These are phyloP conservation scores for Fusarium mexicanum DNA, from an alignment of 2,329 filamentous ascomycete species.

Conservation along the genomic window DNA sequence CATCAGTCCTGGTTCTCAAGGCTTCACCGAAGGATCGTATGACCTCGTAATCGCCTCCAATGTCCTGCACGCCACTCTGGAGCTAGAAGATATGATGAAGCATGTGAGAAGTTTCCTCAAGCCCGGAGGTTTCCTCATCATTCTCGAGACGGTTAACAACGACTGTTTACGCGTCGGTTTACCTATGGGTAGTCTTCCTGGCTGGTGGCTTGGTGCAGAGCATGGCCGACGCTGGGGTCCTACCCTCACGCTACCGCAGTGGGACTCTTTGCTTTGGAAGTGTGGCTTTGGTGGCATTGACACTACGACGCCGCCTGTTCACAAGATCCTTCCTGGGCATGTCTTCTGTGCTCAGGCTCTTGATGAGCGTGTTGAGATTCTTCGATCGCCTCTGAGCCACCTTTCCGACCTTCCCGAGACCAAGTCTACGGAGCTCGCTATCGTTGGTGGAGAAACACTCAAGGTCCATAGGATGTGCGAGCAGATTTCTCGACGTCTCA, in stretches of 20 bases:
- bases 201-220: not conserved
- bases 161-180: not conserved
- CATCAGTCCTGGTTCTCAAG: not conserved
- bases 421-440: not conserved
- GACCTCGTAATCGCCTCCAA: not conserved
- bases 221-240: not conserved
- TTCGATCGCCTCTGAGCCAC: not conserved
- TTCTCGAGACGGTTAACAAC: not conserved
- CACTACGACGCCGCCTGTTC: not conserved
- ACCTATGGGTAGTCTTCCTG: constrained; percentile 4
- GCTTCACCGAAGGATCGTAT: not conserved
- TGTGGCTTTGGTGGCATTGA: not conserved
- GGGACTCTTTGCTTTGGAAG: not conserved
- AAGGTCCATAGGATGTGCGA: not conserved
- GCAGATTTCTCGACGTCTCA: not conserved
- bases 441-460: not conserved
- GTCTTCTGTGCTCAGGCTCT: not conserved
- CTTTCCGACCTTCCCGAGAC: not conserved
- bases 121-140: not conserved
- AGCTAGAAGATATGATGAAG: not conserved
- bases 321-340: not conserved
- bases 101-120: not conserved
- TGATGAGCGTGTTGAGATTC: not conserved
- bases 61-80: not conserved
- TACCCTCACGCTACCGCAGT: not conserved